A percentile compares a stretch with the other conserved stretches of the same genome.
Conservation (phyloP, 1,284 basidiomycete genomes). For the Irpex sp. region DNA sequence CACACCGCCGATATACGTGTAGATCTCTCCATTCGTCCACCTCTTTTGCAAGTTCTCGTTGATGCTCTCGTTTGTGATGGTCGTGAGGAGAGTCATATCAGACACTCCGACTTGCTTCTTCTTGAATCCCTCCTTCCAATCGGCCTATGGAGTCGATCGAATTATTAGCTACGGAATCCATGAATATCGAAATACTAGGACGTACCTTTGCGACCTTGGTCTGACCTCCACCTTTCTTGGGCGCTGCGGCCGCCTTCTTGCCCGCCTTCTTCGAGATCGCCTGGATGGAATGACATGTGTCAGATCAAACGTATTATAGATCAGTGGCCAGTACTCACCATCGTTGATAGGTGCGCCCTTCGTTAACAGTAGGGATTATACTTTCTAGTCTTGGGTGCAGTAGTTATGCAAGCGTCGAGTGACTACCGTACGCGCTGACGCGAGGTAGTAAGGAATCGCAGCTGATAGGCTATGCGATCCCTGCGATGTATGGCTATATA, state of each 20-base stretch:
- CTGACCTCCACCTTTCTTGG: slow-evolving; percentile 48
- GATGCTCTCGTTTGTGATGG: slow-evolving; percentile 96
- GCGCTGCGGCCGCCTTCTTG: slow-evolving; percentile 68
- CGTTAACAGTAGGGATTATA: neutral
- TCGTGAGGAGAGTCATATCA: slow-evolving; percentile 97
- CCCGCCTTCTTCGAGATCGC: slow-evolving; percentile 89
- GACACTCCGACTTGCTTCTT: slow-evolving; percentile 97
- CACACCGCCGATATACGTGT: slow-evolving; percentile 98
- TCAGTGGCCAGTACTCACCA: slow-evolving; percentile 9
- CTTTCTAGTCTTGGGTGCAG: neutral
- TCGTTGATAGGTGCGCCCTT: neutral
- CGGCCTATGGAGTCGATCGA: slow-evolving; percentile 53
- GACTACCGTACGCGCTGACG: neutral
- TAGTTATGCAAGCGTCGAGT: neutral
- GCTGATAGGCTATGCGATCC: neutral
- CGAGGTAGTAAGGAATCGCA: neutral
- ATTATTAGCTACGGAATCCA: neutral
- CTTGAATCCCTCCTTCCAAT: slow-evolving; percentile 99
- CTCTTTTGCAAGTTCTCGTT: slow-evolving; percentile 98
- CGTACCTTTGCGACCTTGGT: slow-evolving; percentile 72
- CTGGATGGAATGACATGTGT: slow-evolving; percentile 34
- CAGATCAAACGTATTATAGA: slow-evolving; percentile 9
- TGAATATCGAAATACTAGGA: neutral
- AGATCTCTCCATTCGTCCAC: slow-evolving; percentile 95
- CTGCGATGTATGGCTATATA: neutral